These are phyloP conservation scores for Cordyceps sp. DNA, from an alignment of 2,329 filamentous ascomycete species.

Conservation along the genomic window DNA sequence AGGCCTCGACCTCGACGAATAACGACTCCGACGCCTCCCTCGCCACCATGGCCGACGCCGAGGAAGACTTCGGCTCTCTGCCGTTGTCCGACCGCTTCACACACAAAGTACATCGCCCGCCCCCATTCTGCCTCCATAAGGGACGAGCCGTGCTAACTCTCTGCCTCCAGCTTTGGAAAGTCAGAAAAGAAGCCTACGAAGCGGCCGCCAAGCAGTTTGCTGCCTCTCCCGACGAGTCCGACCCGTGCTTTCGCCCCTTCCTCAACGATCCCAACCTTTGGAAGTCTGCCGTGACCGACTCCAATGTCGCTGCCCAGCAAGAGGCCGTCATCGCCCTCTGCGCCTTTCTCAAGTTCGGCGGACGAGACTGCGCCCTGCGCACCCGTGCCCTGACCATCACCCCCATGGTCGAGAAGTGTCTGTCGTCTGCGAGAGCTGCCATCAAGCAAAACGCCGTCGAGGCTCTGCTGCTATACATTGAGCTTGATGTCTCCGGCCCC, in stretches of 20 bases:
- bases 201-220: slow-evolving; percentile 79
- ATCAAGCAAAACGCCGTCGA: slow-evolving; percentile 81
- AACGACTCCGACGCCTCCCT: slow-evolving; percentile 5
- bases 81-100: slow-evolving; percentile 65
- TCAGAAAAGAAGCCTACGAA: slow-evolving; percentile 88
- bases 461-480: slow-evolving; percentile 73
- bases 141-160: slow-evolving; percentile 1
- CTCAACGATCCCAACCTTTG: slow-evolving; percentile 69
- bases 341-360: slow-evolving; percentile 83
- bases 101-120: slow-evolving; percentile 48
- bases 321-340: slow-evolving; percentile 80
- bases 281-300: slow-evolving; percentile 86
- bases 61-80: slow-evolving; percentile 69
- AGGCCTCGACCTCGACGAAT: slow-evolving; percentile 6
- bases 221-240: slow-evolving; percentile 66
- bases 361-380: slow-evolving; percentile 60
- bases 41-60: slow-evolving; percentile 56
- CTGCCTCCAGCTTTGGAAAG: slow-evolving; percentile 66
- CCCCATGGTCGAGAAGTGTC: slow-evolving; percentile 78
- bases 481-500: slow-evolving; percentile 71
- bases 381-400: slow-evolving; percentile 61
- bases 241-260: slow-evolving; percentile 77
- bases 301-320: slow-evolving; percentile 91
- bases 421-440: slow-evolving; percentile 72
- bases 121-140: not conserved